These are phyloP conservation scores for Colletotrichum tamarilloi DNA, from an alignment of 2,329 filamentous ascomycete genomes.

Conservation along the genomic window DNA sequence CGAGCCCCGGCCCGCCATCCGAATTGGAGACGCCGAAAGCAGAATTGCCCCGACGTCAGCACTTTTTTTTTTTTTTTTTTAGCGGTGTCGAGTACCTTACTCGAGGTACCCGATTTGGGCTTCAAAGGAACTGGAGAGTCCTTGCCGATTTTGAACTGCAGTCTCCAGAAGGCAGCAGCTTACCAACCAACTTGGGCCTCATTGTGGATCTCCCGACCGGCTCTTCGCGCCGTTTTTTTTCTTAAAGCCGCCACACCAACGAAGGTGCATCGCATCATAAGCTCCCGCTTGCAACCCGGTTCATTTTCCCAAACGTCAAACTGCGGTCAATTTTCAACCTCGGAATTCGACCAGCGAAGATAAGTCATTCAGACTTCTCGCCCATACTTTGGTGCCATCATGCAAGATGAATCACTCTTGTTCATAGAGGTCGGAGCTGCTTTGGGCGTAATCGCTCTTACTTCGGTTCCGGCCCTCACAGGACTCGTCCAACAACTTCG, in stretches of 20 bases:
- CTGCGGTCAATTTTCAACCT: neutral
- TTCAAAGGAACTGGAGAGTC: constrained; percentile 3
- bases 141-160: constrained; percentile 10
- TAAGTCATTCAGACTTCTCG: neutral
- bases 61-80: neutral
- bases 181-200: neutral
- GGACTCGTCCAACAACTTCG: constrained; percentile 48
- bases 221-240: constrained; percentile 1
- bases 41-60: constrained; percentile 7
- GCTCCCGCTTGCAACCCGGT: neutral
- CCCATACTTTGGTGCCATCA: constrained; percentile 7
- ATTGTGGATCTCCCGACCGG: neutral
- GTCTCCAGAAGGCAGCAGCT: neutral
- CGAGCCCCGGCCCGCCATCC: neutral
- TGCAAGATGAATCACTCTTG: constrained; percentile 32
- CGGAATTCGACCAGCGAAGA: neutral
- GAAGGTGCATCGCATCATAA: neutral
- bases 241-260: neutral
- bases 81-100: neutral
- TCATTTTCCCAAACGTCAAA: neutral
- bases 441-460: constrained; percentile 48
- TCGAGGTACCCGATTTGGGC: neutral
- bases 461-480: constrained; percentile 50
- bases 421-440: constrained; percentile 39
- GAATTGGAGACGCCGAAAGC: neutral